Percentiles rank a stretch among this genome's conserved stretches.
phyloP scores from a whole-genome alignment of 2,329 filamentous ascomycete species.

The Aspergillus hiratsukae region DNA sequence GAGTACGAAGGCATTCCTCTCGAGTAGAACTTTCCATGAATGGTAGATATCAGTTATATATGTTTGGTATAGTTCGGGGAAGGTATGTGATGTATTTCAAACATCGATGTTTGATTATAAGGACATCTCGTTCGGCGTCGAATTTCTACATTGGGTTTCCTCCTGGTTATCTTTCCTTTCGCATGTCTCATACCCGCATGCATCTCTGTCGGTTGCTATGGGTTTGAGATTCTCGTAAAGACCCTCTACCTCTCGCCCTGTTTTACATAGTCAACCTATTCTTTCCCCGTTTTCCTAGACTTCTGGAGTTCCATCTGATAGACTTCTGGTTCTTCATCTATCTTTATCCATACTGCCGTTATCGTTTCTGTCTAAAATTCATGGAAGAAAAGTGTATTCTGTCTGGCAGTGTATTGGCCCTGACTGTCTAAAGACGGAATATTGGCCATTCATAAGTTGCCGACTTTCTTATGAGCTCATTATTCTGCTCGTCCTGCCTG shows the following conservation, averaged over 20 bases:
- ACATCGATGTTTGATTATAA: constrained; percentile 8
- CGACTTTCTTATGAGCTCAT: background rate
- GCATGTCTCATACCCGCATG: constrained; percentile 27
- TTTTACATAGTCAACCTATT: constrained; percentile 20
- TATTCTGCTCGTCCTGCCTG: background rate
- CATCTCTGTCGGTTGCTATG: constrained; percentile 24
- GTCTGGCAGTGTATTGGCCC: background rate
- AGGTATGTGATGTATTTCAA: constrained; percentile 14
- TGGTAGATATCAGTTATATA: constrained; percentile 14
- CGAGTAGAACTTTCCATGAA: constrained; percentile 32
- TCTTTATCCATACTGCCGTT: background rate
- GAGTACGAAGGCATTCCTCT: constrained; percentile 84
- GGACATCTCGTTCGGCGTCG: constrained; percentile 6
- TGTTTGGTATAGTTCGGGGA: constrained; percentile 12
- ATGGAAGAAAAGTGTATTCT: background rate
- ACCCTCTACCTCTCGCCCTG: constrained; percentile 13
- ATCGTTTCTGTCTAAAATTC: background rate
- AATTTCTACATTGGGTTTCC: constrained; percentile 1
- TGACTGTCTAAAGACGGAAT: background rate
- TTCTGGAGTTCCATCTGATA: constrained; percentile 9
- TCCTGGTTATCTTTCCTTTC: constrained; percentile 10
- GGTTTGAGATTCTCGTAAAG: constrained; percentile 21
- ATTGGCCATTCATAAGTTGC: background rate
- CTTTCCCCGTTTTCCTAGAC: constrained; percentile 8
- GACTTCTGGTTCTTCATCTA: background rate